These are phyloP conservation scores for Polychaeton citri DNA, from an alignment of 2,329 filamentous ascomycete species.

Conservation along the genomic window DNA sequence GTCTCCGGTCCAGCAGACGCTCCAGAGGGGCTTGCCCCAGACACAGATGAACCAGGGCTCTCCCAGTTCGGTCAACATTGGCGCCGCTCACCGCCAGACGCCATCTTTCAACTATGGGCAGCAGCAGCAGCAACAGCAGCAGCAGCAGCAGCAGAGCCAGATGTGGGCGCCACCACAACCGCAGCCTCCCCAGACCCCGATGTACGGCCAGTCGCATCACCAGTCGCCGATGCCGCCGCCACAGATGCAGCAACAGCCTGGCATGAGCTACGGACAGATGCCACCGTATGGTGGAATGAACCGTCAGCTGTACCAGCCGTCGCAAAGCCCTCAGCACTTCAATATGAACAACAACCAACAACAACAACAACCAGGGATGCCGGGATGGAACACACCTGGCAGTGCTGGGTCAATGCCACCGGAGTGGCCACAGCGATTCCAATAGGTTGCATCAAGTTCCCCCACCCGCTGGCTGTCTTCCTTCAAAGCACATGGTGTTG, in stretches of 20 bases:
- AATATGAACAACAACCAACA: slow-evolving; percentile 17
- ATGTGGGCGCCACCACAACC: slow-evolving; percentile 28
- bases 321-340: slow-evolving; percentile 30
- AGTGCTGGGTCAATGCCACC: slow-evolving; percentile 24
- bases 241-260: slow-evolving; percentile 31
- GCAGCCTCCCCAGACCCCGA: slow-evolving; percentile 32
- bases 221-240: slow-evolving; percentile 37
- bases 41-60: slow-evolving; percentile 51
- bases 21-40: slow-evolving; percentile 44
- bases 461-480: no score
- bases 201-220: slow-evolving; percentile 33
- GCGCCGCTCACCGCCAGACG: slow-evolving; percentile 26
- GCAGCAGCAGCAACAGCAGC: slow-evolving; percentile 36
- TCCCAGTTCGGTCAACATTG: slow-evolving; percentile 31
- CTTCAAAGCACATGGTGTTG: no score
- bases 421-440: slow-evolving; percentile 23
- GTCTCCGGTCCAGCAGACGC: slow-evolving; percentile 53
- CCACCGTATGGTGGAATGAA: slow-evolving; percentile 32
- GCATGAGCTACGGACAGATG: slow-evolving; percentile 34
- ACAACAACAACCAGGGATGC: slow-evolving; percentile 37
- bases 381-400: slow-evolving; percentile 35
- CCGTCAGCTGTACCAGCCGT: slow-evolving; percentile 36
- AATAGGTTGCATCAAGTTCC: no score
- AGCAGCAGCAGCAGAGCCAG: slow-evolving; percentile 35
- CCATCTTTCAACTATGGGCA: slow-evolving; percentile 33